Conservation (phyloP, 768 basidiomycete genomes). For the Phanerodontia chrysosporium region DNA sequence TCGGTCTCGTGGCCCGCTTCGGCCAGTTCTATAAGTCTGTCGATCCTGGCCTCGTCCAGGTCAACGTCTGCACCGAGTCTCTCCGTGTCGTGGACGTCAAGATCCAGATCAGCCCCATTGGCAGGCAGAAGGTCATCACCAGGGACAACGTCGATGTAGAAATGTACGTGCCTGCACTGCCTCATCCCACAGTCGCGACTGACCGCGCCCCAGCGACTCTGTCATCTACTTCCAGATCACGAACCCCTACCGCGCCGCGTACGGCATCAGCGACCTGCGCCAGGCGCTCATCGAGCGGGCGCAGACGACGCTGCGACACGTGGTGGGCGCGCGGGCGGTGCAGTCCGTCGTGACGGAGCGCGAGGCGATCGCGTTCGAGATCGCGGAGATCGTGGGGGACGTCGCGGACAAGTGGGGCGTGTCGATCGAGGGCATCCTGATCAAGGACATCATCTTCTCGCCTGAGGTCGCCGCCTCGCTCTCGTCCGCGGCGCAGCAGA, state of each 20-base stretch:
- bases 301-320: conserved; percentile 95
- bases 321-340: conserved; percentile 92
- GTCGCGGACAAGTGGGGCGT: conserved; percentile 97
- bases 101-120: conserved; percentile 89
- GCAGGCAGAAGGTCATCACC: conserved; percentile 86
- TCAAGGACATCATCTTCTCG: conserved; percentile 93
- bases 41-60: conserved; percentile 86
- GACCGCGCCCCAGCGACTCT: conserved; percentile 57
- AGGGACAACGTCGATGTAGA: conserved; percentile 95
- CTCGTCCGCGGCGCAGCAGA: conserved; percentile 94
- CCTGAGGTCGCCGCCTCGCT: conserved; percentile 86
- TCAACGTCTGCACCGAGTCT: conserved; percentile 92
- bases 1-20: conserved; percentile 89
- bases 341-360: conserved; percentile 96
- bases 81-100: conserved; percentile 90
- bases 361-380: conserved; percentile 93
- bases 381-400: conserved; percentile 92
- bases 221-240: conserved; percentile 91
- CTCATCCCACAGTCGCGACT: background rate
- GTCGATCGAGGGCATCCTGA: conserved; percentile 91
- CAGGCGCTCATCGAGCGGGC: conserved; percentile 81
- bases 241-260: conserved; percentile 90
- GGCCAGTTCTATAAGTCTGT: conserved; percentile 96
- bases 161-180: conserved; percentile 53
- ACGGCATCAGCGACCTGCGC: conserved; percentile 87